phyloP scores from a whole-genome alignment of 73 alveolate genomes.

The Loxodes magnus region DNA sequence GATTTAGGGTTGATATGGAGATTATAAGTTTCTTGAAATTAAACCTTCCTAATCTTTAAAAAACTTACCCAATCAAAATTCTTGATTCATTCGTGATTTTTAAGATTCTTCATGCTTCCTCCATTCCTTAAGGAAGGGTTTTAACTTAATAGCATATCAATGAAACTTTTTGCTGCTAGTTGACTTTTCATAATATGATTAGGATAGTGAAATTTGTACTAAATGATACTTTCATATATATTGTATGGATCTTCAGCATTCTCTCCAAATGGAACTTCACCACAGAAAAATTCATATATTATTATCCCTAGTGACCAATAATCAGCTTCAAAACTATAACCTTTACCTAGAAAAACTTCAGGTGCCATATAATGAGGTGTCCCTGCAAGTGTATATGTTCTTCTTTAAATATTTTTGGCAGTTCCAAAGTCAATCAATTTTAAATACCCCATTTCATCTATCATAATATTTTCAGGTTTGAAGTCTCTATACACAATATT shows the following conservation, averaged over 20 bases:
- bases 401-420: slow-evolving; percentile 18
- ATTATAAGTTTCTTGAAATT: background rate
- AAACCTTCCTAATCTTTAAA: no score
- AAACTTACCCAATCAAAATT: slow-evolving; percentile 7
- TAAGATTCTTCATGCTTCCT: slow-evolving; percentile 5
- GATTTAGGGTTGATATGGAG: no score
- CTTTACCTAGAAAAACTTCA: slow-evolving; percentile 20
- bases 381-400: slow-evolving; percentile 15
- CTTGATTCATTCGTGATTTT: background rate
- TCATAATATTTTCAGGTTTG: slow-evolving; percentile 20
- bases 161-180: background rate
- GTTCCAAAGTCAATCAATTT: slow-evolving; percentile 24
- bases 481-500: slow-evolving; percentile 15
- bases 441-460: slow-evolving; percentile 28
- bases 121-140: slow-evolving; percentile 10
- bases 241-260: background rate
- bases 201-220: no score
- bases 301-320: slow-evolving; percentile 29
- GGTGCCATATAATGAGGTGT: slow-evolving; percentile 28
- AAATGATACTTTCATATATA: background rate
- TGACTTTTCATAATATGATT: no score
- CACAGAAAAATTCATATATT: slow-evolving; percentile 19
- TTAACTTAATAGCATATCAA: background rate
- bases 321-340: slow-evolving; percentile 22
- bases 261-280: slow-evolving; percentile 14